These are phyloP conservation scores for Chenopodium formosanum DNA, from an alignment of 148 eudicot species.

Conservation along the genomic window DNA sequence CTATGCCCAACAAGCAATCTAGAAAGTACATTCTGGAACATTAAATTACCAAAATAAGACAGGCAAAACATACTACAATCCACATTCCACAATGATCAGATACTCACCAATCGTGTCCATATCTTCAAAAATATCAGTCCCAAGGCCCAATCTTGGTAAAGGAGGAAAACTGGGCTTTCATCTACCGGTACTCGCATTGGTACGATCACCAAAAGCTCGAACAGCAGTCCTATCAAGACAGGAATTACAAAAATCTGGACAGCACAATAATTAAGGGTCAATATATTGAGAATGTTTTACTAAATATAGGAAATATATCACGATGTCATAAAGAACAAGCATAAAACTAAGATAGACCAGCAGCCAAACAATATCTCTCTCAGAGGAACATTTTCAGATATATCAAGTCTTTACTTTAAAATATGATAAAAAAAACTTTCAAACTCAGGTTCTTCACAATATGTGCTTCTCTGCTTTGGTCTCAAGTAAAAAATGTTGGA, in stretches of 20 bases:
- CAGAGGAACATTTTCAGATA: too few relatives aligned
- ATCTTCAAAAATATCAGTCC: slow-evolving; percentile 89
- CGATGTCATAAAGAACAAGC: not conserved
- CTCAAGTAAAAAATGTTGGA: too few relatives aligned
- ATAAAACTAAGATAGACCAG: not conserved
- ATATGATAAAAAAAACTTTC: not conserved
- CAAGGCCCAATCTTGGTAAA: slow-evolving; percentile 98
- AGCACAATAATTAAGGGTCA: slow-evolving; percentile 14
- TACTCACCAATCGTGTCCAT: slow-evolving; percentile 93
- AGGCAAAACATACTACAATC: not conserved
- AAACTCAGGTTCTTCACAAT: not conserved
- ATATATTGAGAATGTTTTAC: not conserved
- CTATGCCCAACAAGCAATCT: not conserved
- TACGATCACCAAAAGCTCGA: slow-evolving; percentile 91
- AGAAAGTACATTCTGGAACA: not conserved
- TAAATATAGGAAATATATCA: not conserved
- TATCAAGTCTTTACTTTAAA: not conserved
- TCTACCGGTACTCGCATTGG: slow-evolving; percentile 97
- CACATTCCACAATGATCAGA: not conserved
- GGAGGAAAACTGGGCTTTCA: slow-evolving; percentile 97
- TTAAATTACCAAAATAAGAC: not conserved
- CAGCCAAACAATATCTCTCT: not conserved
- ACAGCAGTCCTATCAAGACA: slow-evolving; percentile 86
- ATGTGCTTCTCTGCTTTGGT: not conserved
- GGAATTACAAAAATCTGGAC: slow-evolving; percentile 87